Base-by-base conservation (phyloP, 208 protist species). In the Trypanosoma lewisi region DNA sequence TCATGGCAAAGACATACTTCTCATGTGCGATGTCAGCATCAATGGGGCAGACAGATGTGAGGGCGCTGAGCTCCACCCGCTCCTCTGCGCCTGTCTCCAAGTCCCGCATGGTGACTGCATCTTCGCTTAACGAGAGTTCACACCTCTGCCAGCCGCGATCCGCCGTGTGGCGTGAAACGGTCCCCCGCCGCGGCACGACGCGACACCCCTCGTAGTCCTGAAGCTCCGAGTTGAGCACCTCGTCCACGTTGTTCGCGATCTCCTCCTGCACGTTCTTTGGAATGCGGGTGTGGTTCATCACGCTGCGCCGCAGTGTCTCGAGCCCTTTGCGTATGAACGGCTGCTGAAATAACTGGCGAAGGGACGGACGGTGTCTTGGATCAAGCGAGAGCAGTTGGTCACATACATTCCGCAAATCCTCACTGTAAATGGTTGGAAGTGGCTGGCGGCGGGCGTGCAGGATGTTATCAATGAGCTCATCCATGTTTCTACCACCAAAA, bases 1-100 rank as follows among this genome's bases (percentile, higher is more conserved):
- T 90, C 70, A 94, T 80, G 17, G 87, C 87, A 53, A 94, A 91
- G 36, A 94, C 84, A 36, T 80, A 94, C 55, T 80, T 65, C 55
- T 94, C 83, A 27, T 77, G 67, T 2, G 87, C 76, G 45, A 91
- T 94, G 33, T 57, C 41, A 16, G 77, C 79, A 59, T 94, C 87
- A 45, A 94, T 89, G 12, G 87, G 80, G 59, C 87, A 94, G n/a
- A 94, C 83, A 3, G 87, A 94, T 23, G 87, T 94, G 16, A 94
- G 63, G 2, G 83, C 77, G 23, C 44, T 31, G 17, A 88, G 70
- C 23, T 80, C 73, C 37, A 91, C 69, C 19, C 36, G 59, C 56
- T 94, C 87, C 6, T 80, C 75, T 14, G 63, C 58, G 7, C 73
- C 67, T 0, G 73, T 76, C 45, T 63, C 63, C 36, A 76, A 27